A percentile compares a stretch with the other conserved stretches of the same genome.
Evolutionary conservation across 2,329 filamentous ascomycete genomes (phyloP).

Genomic region (Didymella exigua): DNA sequence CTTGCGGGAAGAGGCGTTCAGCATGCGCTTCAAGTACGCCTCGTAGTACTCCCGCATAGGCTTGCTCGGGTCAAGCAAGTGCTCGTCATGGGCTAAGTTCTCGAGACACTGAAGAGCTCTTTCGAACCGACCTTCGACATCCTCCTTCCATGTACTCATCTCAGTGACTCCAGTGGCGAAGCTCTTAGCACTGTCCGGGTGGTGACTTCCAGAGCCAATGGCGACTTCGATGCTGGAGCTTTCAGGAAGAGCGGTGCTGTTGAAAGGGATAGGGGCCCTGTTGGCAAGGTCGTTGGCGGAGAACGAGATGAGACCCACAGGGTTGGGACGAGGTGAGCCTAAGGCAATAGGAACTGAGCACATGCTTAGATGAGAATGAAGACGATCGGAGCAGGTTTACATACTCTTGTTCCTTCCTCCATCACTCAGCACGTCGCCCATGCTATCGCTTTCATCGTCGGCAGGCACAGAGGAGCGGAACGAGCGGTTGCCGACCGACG

Average conservation of each 20-base stretch:
- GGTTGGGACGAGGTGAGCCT: conserved; percentile 35
- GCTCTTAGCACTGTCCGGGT: conserved; percentile 20
- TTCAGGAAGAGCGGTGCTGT: conserved; percentile 24
- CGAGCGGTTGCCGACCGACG: conserved; percentile 27
- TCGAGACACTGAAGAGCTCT: conserved; percentile 32
- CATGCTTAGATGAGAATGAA: not conserved
- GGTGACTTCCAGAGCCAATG: conserved; percentile 14
- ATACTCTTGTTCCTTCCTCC: conserved; percentile 22
- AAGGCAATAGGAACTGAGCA: conserved; percentile 34
- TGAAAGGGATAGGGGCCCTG: conserved; percentile 23
- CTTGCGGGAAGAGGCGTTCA: conserved; percentile 22
- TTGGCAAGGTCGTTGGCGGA: conserved; percentile 28
- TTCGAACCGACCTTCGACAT: conserved; percentile 36
- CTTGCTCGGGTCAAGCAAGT: conserved; percentile 21
- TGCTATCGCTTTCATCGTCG: conserved; percentile 28
- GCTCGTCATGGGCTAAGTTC: conserved; percentile 43
- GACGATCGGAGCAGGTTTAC: not conserved
- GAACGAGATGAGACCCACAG: conserved; percentile 38
- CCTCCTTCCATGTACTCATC: conserved; percentile 43
- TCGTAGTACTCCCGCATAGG: conserved; percentile 35
- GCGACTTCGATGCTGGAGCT: conserved; percentile 10
- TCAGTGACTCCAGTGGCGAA: conserved; percentile 38
- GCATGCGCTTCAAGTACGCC: conserved; percentile 29
- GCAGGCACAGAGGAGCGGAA: conserved; percentile 17
- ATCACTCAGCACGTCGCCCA: conserved; percentile 27